A percentile compares a stretch with the other conserved stretches of the same genome.
Evolutionary conservation across 441 rosid genomes (phyloP).

Genomic region (Erodium chrysanthum): DNA sequence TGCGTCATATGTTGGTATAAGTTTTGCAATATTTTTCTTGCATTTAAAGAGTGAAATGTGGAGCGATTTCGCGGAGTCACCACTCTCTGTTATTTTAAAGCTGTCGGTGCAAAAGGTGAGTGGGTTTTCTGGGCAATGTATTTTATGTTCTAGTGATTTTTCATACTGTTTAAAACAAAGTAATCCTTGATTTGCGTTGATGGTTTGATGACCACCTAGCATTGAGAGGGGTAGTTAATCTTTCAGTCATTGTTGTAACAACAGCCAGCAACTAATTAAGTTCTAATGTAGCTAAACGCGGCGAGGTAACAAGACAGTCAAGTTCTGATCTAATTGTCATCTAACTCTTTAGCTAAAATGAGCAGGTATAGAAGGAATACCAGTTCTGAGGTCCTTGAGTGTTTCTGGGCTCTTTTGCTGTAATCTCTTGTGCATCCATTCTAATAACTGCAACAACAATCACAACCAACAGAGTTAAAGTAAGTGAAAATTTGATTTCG

Average conservation of each 20-base stretch:
- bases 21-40: neutral
- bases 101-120: slow-evolving; percentile 5
- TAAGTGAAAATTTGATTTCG: slow-evolving; percentile 14
- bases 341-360: slow-evolving; percentile 10
- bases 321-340: slow-evolving; percentile 3
- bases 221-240: neutral
- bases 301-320: slow-evolving; percentile 3
- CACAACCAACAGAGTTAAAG: slow-evolving; percentile 24
- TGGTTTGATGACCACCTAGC: neutral
- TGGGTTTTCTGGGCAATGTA: slow-evolving; percentile 9
- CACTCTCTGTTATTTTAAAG: neutral
- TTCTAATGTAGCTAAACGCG: neutral
- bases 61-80: slow-evolving; percentile 7
- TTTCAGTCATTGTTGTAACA: too few relatives aligned
- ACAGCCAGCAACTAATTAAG: neutral
- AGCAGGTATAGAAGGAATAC: slow-evolving; percentile 34
- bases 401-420: slow-evolving; percentile 41
- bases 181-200: neutral
- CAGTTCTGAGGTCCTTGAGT: slow-evolving; percentile 47
- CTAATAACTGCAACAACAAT: slow-evolving; percentile 61
- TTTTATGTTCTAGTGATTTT: neutral
- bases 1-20: neutral
- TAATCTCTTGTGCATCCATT: slow-evolving; percentile 64
- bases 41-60: slow-evolving; percentile 6
- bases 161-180: slow-evolving; percentile 5